A percentile compares a stretch with the other conserved stretches of the same genome.
Evolutionary conservation across 192 early-diverging fungal genomes (phyloP).

Genomic region (Polychytrium aggregatum): DNA sequence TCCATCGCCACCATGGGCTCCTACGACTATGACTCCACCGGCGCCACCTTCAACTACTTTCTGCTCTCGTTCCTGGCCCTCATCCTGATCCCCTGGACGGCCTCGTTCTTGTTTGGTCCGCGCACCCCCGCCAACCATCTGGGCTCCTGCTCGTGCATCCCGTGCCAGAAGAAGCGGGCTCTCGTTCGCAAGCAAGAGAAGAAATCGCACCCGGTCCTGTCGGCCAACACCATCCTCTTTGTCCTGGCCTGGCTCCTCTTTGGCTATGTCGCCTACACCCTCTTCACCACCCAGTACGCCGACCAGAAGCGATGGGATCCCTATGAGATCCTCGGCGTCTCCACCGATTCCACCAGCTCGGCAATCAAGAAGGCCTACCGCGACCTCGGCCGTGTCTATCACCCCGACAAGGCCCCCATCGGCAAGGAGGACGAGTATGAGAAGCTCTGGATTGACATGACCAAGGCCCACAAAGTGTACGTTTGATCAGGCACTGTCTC

Average conservation of each 20-base stretch:
- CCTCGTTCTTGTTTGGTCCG: not conserved
- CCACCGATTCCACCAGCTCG: slow-evolving; percentile 25
- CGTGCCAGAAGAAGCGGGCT: too few relatives aligned
- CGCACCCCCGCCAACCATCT: too few relatives aligned
- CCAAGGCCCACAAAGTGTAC: slow-evolving; percentile 87
- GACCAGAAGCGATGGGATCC: slow-evolving; percentile 80
- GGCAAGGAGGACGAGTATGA: slow-evolving; percentile 63
- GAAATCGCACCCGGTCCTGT: not conserved
- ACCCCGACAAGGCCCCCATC: slow-evolving; percentile 57
- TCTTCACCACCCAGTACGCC: slow-evolving; percentile 49
- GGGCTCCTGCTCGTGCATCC: too few relatives aligned
- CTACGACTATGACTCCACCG: slow-evolving; percentile 91
- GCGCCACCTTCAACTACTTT: slow-evolving; percentile 92
- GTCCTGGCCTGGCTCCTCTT: slow-evolving; percentile 56
- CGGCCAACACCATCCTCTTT: slow-evolving; percentile 23
- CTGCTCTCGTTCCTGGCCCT: slow-evolving; percentile 73
- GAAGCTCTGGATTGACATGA: slow-evolving; percentile 73
- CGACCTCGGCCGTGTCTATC: slow-evolving; percentile 3
- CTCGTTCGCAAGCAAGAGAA: too few relatives aligned
- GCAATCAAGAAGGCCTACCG: slow-evolving; percentile 63
- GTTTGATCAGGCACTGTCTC: slow-evolving; percentile 5
- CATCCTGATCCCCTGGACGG: slow-evolving; percentile 65
- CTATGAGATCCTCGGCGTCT: slow-evolving; percentile 79
- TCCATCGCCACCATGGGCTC: slow-evolving; percentile 38
- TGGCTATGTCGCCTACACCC: slow-evolving; percentile 49